Evolutionary conservation across 345 rosid species (phyloP), one percentile per base, ranked within the genome.

Genomic region (Acer campestre): DNA sequence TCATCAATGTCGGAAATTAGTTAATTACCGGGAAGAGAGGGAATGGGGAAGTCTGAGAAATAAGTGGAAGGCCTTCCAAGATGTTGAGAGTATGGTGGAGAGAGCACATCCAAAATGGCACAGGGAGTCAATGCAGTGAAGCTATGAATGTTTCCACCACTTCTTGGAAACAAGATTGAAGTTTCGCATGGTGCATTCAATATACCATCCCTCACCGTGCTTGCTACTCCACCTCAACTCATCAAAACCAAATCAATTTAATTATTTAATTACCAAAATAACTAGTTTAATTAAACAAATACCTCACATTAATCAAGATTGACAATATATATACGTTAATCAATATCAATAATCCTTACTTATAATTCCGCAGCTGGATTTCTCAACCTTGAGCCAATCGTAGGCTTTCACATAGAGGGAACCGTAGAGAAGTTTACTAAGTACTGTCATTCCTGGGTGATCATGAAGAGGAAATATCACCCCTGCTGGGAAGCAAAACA

Each of bases 101-200:
- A 79, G 29, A 86, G 64, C 31, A 88, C 85, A 59, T 88, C 91
- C 67, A 88, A 61, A 42, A 86, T 80, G 2, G 91, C 91, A 79
- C 86, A 88, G 0, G 91, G 89, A 13, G 89, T 86, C 77, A 83
- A 67, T 8, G 91, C 88, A 2, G 84, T 81, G 84, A 88, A 88
- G 11, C 68, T 71, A 73, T 88, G 91, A 42, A 84, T 86, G 79
- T 88, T 88, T 59, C 88, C 91, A 12, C 89, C 89, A 18, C 85
- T 83, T 69, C 76, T 82, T 22, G 91, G 89, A 68, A 79, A 88
- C 20, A 88, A 73, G 2, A 84, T 56, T 20, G 83, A 40, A 25
- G 88, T 35, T 35, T 81, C 81, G 16, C 86, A 49, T 5, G 89
- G 89, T 18, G 89, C 78, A 40, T 67, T 78, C 12, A 78, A 27